These are phyloP conservation scores for Pharnaceum exiguum DNA, from an alignment of 148 eudicot genomes.

Conservation along the genomic window DNA sequence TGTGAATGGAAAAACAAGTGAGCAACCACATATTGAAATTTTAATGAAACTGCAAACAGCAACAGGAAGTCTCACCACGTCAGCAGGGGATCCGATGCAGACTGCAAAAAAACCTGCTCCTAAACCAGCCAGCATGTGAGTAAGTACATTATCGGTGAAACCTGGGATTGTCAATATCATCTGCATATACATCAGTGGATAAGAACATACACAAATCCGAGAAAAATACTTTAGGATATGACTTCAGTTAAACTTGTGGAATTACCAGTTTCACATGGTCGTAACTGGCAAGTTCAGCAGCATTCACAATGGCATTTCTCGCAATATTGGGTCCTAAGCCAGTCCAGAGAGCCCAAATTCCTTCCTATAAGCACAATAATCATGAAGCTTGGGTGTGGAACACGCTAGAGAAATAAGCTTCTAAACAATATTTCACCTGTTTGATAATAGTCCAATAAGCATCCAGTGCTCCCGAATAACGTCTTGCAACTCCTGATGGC, in stretches of 20 bases:
- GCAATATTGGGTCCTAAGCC: slow-evolving; percentile 73
- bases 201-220: slow-evolving; percentile 4
- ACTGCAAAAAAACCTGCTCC: slow-evolving; percentile 79
- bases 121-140: slow-evolving; percentile 66
- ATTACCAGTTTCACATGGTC: slow-evolving; percentile 67
- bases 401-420: neutral
- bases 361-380: slow-evolving; percentile 39
- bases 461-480: slow-evolving; percentile 57
- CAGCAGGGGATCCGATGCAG: slow-evolving; percentile 74
- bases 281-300: slow-evolving; percentile 73
- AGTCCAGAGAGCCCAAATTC: slow-evolving; percentile 61
- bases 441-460: slow-evolving; percentile 52
- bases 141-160: slow-evolving; percentile 55
- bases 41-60: neutral
- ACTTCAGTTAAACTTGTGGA: slow-evolving; percentile 1
- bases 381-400: neutral
- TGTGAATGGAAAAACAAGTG: too few species aligned
- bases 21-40: neutral
- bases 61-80: slow-evolving; percentile 44
- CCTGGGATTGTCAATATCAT: slow-evolving; percentile 55
- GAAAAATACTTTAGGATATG: neutral
- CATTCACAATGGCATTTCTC: slow-evolving; percentile 62
- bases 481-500: slow-evolving; percentile 56
- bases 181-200: slow-evolving; percentile 31
- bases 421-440: slow-evolving; percentile 31